Evolutionary conservation across 2,329 filamentous ascomycete genomes (phyloP).

Genomic region (Ceratocystis destructans): DNA sequence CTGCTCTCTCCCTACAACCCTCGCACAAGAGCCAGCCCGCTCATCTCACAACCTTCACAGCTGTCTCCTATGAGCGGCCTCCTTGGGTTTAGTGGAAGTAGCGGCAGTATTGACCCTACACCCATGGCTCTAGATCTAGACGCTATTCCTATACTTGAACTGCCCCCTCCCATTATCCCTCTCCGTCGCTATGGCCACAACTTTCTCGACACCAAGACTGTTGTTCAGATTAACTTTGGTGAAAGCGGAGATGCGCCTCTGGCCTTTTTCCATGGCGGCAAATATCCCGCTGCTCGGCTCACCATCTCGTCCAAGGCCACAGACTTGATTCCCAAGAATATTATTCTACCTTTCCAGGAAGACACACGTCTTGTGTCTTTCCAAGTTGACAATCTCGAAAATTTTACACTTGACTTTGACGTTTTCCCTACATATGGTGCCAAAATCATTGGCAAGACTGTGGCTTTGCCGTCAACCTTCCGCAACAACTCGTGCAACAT

Average conservation of each 20-base stretch:
- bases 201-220: conserved; percentile 94
- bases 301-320: conserved; percentile 95
- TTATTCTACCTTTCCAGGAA: conserved; percentile 90
- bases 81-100: conserved; percentile 33
- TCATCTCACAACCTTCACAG: conserved; percentile 30
- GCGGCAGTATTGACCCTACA: conserved; percentile 30
- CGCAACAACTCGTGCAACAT: conserved; percentile 52
- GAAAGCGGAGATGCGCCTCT: conserved; percentile 60
- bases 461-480: conserved; percentile 80
- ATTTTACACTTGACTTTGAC: conserved; percentile 91
- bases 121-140: conserved; percentile 64
- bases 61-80: conserved; percentile 27
- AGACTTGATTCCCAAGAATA: conserved; percentile 89
- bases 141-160: conserved; percentile 78
- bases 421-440: conserved; percentile 96
- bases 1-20: conserved; percentile 54
- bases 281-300: conserved; percentile 85
- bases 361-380: conserved; percentile 89
- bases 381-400: conserved; percentile 85
- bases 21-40: conserved; percentile 31
- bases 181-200: conserved; percentile 92
- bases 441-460: conserved; percentile 91
- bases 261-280: conserved; percentile 91
- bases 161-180: conserved; percentile 92
- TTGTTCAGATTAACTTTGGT: conserved; percentile 78